Percentiles rank a stretch among this genome's conserved stretches.
These are phyloP conservation scores for Heliosperma pusillum DNA, from an alignment of 148 eudicot genomes.

Conservation along the genomic window DNA sequence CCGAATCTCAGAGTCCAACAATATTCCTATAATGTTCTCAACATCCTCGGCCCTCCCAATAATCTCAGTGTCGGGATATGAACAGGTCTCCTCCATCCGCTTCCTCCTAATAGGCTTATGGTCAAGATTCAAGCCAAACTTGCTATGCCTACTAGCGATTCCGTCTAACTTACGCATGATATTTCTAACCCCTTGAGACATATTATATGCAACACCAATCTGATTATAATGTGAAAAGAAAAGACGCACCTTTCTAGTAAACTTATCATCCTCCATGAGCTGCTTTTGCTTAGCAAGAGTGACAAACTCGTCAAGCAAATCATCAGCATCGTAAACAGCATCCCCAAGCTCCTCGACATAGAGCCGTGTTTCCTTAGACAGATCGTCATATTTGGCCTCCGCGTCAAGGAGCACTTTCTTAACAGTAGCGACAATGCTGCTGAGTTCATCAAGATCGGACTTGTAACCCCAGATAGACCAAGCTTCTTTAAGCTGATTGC, in stretches of 20 bases:
- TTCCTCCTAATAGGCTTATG: constrained; percentile 1
- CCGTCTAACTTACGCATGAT: neutral
- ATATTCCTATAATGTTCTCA: neutral
- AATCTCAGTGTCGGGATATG: neutral
- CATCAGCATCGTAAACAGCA: neutral
- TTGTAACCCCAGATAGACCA: constrained; percentile 1
- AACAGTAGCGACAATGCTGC: neutral
- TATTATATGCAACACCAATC: neutral
- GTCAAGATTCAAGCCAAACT: neutral
- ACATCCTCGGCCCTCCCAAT: constrained; percentile 7
- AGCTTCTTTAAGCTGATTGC: neutral
- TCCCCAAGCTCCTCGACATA: neutral
- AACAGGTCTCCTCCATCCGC: neutral
- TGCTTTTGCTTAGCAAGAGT: neutral
- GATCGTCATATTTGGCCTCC: neutral
- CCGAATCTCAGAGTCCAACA: neutral
- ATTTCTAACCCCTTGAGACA: neutral
- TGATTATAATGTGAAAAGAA: neutral
- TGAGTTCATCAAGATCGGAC: neutral
- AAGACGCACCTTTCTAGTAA: neutral
- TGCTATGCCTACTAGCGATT: neutral
- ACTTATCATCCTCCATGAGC: neutral
- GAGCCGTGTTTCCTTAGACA: neutral
- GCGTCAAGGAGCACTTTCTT: constrained; percentile 6
- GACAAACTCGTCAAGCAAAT: constrained; percentile 2